Conservation (phyloP, 2,329 filamentous ascomycete species). For the Penicillium griseofulvum region DNA sequence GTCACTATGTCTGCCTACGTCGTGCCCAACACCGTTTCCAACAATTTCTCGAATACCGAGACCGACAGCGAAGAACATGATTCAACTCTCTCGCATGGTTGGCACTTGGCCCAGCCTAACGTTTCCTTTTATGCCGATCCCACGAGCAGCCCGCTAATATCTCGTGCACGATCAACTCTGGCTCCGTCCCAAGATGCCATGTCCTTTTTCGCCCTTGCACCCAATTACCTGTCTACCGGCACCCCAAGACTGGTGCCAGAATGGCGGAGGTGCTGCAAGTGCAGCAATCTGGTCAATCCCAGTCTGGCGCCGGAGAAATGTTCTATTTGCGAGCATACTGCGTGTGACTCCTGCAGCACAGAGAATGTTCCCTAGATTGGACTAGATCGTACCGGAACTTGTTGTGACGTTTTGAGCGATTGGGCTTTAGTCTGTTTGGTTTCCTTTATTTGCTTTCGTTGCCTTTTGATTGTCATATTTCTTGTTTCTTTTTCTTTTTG, state of each 20-base stretch:
- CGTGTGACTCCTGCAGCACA: background rate
- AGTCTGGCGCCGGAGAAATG: slow-evolving; percentile 9
- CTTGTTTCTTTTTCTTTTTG: background rate
- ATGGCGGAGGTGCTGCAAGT: slow-evolving; percentile 28
- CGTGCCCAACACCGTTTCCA: background rate
- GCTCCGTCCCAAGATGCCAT: background rate
- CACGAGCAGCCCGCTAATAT: background rate
- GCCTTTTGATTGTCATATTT: background rate
- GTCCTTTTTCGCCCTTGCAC: background rate
- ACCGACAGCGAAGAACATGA: background rate
- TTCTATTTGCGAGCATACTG: background rate
- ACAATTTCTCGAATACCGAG: background rate
- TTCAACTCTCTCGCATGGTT: too few relatives aligned
- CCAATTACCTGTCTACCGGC: background rate
- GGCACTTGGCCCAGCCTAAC: background rate
- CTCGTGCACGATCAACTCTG: background rate
- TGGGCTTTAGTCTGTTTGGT: background rate
- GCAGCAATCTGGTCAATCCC: slow-evolving; percentile 19
- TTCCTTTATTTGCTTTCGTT: background rate
- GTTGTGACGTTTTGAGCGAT: too few relatives aligned
- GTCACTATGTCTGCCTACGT: background rate
- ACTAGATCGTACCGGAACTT: background rate
- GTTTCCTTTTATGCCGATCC: background rate
- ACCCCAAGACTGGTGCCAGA: slow-evolving; percentile 5
- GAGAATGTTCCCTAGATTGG: background rate